phyloP scores from a whole-genome alignment of 176 grass and related monocot genomes.

The Aegilops longissima region DNA sequence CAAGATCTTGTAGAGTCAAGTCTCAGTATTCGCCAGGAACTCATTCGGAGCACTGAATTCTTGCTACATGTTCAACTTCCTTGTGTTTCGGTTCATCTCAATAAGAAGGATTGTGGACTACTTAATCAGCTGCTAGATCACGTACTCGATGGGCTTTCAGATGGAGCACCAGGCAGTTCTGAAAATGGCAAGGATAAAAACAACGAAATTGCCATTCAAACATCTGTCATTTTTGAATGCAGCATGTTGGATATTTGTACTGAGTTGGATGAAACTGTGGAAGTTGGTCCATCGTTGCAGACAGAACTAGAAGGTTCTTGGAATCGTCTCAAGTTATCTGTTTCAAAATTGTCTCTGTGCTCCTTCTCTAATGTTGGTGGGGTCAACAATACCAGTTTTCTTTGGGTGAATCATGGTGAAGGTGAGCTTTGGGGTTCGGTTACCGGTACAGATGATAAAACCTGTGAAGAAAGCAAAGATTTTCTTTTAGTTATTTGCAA shows the following conservation, averaged over 20 bases:
- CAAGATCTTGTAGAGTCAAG: conserved; percentile 63
- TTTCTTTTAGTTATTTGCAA: conserved; percentile 72
- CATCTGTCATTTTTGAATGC: conserved; percentile 70
- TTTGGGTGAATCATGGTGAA: conserved; percentile 80
- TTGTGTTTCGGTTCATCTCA: conserved; percentile 57
- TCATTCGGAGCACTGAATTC: conserved; percentile 75
- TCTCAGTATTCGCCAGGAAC: conserved; percentile 53
- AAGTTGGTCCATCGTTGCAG: conserved; percentile 75
- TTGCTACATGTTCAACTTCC: conserved; percentile 75
- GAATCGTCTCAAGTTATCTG: conserved; percentile 61
- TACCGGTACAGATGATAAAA: conserved; percentile 37
- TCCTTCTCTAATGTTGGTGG: conserved; percentile 83
- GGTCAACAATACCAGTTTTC: conserved; percentile 49
- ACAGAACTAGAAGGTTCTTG: conserved; percentile 83
- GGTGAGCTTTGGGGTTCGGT: conserved; percentile 83
- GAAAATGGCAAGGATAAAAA: conserved; percentile 33
- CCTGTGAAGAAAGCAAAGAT: conserved; percentile 52
- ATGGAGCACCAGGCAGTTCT: conserved; percentile 28
- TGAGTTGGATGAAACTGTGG: conserved; percentile 57
- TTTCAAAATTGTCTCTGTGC: conserved; percentile 71
- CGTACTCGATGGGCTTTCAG: conserved; percentile 55
- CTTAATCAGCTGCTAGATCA: conserved; percentile 60
- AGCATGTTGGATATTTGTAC: conserved; percentile 66
- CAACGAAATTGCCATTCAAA: conserved; percentile 52
- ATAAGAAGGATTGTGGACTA: conserved; percentile 63